Conservation (phyloP, 306 rosid species). For the Urtica urens region DNA sequence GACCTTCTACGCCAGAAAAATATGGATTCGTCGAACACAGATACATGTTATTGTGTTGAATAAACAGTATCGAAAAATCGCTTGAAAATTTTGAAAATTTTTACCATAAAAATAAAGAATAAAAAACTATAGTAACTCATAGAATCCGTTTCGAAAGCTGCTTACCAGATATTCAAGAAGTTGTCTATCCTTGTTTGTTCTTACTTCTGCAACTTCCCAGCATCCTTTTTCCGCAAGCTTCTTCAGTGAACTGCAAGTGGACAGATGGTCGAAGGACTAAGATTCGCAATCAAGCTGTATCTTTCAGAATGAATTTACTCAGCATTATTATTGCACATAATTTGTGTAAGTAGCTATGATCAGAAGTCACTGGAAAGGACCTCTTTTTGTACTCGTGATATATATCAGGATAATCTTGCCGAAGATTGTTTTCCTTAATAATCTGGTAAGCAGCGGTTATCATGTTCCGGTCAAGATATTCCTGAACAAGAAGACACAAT, state of each 20-base stretch:
- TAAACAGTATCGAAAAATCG: no score
- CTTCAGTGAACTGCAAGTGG: conserved; percentile 58
- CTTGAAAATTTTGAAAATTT: no score
- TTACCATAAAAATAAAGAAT: no score
- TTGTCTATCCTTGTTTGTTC: conserved; percentile 51
- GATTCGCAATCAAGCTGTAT: conserved; percentile 11
- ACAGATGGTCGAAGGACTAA: conserved; percentile 11
- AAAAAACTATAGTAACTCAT: no score
- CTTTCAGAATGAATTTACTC: conserved; percentile 5
- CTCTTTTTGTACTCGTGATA: conserved; percentile 74
- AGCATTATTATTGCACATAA: not conserved
- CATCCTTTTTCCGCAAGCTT: conserved; percentile 86
- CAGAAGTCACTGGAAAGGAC: conserved; percentile 24
- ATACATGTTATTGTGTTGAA: no score
- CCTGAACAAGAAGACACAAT: conserved; percentile 54
- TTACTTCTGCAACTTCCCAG: conserved; percentile 97
- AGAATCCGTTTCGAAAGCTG: no score
- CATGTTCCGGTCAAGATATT: conserved; percentile 51
- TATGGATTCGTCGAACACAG: no score
- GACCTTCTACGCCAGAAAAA: no score
- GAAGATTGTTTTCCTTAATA: conserved; percentile 66
- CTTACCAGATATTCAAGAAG: conserved; percentile 89
- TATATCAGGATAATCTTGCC: conserved; percentile 65
- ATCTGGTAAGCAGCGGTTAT: conserved; percentile 58
- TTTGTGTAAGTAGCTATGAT: conserved; percentile 3